Evolutionary conservation across 108 stramenopile genomes (phyloP).

Genomic region (Fistulifera pelliculosa): DNA sequence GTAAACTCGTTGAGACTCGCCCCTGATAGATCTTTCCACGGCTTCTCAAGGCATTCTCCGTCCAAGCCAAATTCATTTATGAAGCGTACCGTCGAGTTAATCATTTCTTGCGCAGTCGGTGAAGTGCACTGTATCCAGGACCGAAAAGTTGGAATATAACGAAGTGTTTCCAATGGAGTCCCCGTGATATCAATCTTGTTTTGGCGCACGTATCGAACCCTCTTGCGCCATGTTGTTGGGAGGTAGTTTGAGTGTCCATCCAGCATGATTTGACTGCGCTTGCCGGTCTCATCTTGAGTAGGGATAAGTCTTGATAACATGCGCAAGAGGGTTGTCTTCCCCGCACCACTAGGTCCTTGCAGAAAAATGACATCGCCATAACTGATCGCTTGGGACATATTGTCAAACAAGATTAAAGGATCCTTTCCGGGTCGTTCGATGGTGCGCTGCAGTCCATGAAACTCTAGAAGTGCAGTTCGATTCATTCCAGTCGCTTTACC

Average conservation of each 20-base stretch:
- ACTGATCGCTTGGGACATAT: constrained; percentile 14
- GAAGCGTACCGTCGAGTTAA: constrained; percentile 1
- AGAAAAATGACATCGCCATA: constrained; percentile 17
- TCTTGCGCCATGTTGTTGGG: constrained; percentile 39
- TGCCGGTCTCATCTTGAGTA: constrained; percentile 12
- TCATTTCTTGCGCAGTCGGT: constrained; percentile 11
- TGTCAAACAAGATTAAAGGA: constrained; percentile 12
- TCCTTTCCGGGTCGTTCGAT: too few relatives aligned
- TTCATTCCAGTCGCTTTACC: too few relatives aligned
- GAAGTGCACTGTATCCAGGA: constrained; percentile 4
- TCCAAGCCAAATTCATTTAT: constrained; percentile 22
- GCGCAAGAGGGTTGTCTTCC: constrained; percentile 75
- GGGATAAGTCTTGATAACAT: constrained; percentile 49
- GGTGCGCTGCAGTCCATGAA: too few relatives aligned
- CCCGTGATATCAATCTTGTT: constrained; percentile 55
- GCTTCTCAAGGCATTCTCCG: constrained; percentile 23
- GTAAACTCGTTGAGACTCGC: constrained; percentile 69
- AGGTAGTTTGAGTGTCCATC: constrained; percentile 9
- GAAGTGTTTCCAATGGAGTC: constrained; percentile 39
- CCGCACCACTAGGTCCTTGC: constrained; percentile 46
- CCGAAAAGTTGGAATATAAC: constrained; percentile 17
- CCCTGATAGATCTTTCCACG: constrained; percentile 80
- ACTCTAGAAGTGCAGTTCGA: too few relatives aligned
- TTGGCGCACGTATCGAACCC: constrained; percentile 80
- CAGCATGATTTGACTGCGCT: constrained; percentile 10